Conservation (phyloP, 2,329 filamentous ascomycete genomes). For the Macrophomina pseudophaseolina region DNA sequence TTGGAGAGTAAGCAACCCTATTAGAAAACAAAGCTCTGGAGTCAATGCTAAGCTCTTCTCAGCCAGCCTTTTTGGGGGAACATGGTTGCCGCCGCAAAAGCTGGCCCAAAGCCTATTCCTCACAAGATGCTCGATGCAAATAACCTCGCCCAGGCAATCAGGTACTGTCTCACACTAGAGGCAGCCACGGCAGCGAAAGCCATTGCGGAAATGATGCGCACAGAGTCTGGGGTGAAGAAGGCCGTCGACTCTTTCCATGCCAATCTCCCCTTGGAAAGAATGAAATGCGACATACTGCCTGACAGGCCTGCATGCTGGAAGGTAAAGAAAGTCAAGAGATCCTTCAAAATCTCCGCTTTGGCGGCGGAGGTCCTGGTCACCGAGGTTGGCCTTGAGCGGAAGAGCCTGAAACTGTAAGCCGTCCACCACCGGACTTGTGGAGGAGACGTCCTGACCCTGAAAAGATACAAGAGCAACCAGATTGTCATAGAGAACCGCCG, state of each 20-base stretch:
- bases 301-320: constrained; percentile 73
- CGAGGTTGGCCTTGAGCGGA: constrained; percentile 67
- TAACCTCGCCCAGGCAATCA: constrained; percentile 54
- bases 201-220: constrained; percentile 49
- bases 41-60: neutral
- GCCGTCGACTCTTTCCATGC: constrained; percentile 55
- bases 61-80: constrained; percentile 60
- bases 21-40: neutral
- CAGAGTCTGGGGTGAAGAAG: constrained; percentile 48
- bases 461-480: no score
- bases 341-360: neutral
- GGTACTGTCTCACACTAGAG: constrained; percentile 48
- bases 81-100: constrained; percentile 57
- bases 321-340: constrained; percentile 36
- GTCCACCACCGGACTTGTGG: neutral
- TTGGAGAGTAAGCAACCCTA: constrained; percentile 50
- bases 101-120: constrained; percentile 56
- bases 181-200: constrained; percentile 44
- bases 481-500: no score
- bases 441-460: no score
- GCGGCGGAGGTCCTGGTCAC: constrained; percentile 29
- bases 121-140: constrained; percentile 52
- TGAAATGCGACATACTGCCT: constrained; percentile 72
- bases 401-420: constrained; percentile 40
- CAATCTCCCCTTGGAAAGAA: constrained; percentile 48